phyloP scores from a whole-genome alignment of 129 eudicot genomes.

The Pseudognaphalium luteoalbum region DNA sequence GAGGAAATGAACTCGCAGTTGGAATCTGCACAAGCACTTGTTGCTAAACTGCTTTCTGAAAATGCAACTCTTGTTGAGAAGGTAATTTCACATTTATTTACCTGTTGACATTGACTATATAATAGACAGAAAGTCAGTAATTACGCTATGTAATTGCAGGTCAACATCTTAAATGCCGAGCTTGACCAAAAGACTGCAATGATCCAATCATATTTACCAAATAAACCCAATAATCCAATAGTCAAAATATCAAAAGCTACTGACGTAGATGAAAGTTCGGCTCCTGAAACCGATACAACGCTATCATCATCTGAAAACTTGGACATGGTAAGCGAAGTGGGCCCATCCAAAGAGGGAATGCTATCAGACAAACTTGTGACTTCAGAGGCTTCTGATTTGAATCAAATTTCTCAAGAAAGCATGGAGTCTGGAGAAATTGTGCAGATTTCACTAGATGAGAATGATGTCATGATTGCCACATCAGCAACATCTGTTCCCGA shows the following conservation, averaged over 20 bases:
- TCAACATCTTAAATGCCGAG: conserved; percentile 51
- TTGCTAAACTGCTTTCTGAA: conserved; percentile 66
- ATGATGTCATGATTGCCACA: conserved; percentile 33
- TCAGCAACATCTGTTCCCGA: conserved; percentile 24
- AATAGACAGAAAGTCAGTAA: conserved; percentile 10
- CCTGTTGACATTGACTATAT: background rate
- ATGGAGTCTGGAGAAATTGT: conserved; percentile 65
- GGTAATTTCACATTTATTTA: conserved; percentile 40
- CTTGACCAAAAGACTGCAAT: conserved; percentile 38
- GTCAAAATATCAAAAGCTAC: conserved; percentile 20
- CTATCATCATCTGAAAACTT: conserved; percentile 25
- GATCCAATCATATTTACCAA: conserved; percentile 25
- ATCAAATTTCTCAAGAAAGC: conserved; percentile 42
- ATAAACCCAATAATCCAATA: conserved; percentile 24
- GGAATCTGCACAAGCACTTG: conserved; percentile 57
- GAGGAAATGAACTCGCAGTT: conserved; percentile 44
- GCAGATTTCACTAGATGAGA: conserved; percentile 79
- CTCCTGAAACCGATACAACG: conserved; percentile 25
- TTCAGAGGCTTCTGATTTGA: conserved; percentile 23
- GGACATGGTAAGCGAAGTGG: conserved; percentile 14
- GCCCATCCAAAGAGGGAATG: conserved; percentile 28
- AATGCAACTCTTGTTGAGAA: conserved; percentile 68
- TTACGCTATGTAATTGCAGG: conserved; percentile 43
- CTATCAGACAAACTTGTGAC: conserved; percentile 30
- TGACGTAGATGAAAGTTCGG: conserved; percentile 25